Evolutionary conservation across 352 stramenopile species (phyloP), one percentile per base, ranked within the genome.

Genomic region (Phytophthora rubi): DNA sequence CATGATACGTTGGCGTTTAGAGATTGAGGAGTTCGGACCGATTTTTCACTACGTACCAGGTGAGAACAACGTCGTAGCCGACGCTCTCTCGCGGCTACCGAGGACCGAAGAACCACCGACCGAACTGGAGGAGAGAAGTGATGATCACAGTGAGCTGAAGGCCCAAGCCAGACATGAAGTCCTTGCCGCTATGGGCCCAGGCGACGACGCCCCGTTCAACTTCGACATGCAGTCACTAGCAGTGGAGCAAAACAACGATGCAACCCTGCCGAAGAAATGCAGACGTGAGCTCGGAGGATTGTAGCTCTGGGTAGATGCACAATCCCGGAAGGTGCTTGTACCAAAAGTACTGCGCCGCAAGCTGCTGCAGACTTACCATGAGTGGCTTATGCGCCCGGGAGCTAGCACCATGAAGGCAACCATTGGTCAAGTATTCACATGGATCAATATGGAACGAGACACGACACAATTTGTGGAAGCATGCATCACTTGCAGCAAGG

Each of bases 361-460:
- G 15, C 10, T 60, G 2, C 6, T 66, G 13, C 4, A 15, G 15
- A 59, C 7, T 2, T 59, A 59, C 9, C 62, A 62, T 30, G 53
- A 62, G 32, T 59, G 53, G 53, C 44, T 53, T 0, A 57, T 69
- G 10, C 49, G 59, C 13, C 59, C 53, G 5, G 62, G 62, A 4
- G 53, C 23, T 21, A 67, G 33, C 13, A 48, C 49, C 0, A 55
- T 54, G 49, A 52, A 62, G 4, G 10, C 10, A 15, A 57, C 32
- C 0, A 69, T 69, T 12, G 15, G 3, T 13, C 30, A 69, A n/a
- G 53, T 48, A 4, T 59, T 68, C 16, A 53, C 33, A 1, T 67
- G 59, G 53, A 15, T 4, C 0, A 39, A 1, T 1, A 18, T 69
- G 23, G 1, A 33, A 15, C 18, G 32, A 26, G 47, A 58, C 12